Base-by-base conservation (phyloP, 345 rosid genomes). In the Populus davidiana region DNA sequence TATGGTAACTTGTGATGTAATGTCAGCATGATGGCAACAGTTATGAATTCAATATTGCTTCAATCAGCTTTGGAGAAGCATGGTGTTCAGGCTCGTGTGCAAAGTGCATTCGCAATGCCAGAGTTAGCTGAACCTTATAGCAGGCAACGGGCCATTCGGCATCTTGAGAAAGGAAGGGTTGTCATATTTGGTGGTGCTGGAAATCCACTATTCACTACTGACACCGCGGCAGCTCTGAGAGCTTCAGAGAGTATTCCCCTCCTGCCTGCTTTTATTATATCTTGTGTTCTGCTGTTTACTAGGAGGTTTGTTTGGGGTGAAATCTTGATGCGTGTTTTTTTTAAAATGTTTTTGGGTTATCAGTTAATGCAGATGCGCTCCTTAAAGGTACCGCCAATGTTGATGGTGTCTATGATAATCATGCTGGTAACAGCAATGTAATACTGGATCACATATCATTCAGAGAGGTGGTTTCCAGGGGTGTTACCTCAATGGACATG, bases 101-200 rank as follows among this genome's bases (percentile, higher is more conserved):
- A 94, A 81, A 93, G 91, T 81, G 85, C 93, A 63, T 86, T 91
- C 66, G 59, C 90, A 7, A 86, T 94, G 86, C 89, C 81, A 25
- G 97, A 94, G 80, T 86, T 94, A 29, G 92, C 89, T 76, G 98
- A 94, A 83, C 94, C 96, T 52, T 94, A 91, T 80, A 90, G 82
- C 79, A 88, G 94, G 80, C 94, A 86, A 77, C 87, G 86, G 59
- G 97, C 97, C 29, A 89, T 92, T 9, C 81, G 93, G 3, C 98
- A 94, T 88, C 91, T 94, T 29, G 97, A 93, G 76, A 94, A 94
- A 81, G 97, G 98, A 64, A 90, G 94, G 87, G 98, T 94, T 29
- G 97, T 94, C 71, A 87, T 94, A 81, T 93, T 94, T 79, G 97
- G 98, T 75, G 97, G 98, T 33, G 85, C 90, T 77, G 98, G 95